phyloP scores from a whole-genome alignment of 177 flowering plant genomes.

The Telopea speciosissima region DNA sequence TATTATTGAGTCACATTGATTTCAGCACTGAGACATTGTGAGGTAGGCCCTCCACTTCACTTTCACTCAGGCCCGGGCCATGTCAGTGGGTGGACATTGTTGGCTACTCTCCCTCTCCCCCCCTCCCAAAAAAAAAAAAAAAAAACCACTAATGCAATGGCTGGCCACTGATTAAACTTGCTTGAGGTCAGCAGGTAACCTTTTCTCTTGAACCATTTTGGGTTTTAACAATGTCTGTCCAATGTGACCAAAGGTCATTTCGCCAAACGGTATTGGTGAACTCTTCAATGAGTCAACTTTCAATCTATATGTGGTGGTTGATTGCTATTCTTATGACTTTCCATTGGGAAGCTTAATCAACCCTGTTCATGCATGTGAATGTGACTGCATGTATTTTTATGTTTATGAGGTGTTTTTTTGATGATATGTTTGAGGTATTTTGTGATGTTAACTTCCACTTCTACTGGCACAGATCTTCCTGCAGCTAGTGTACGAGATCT shows the following conservation, averaged over 20 bases:
- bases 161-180: neutral
- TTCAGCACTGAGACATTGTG: no score
- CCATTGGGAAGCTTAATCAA: neutral
- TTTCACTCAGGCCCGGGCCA: no score
- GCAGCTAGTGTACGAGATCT: slow-evolving; percentile 57
- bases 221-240: no score
- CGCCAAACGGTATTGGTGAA: neutral
- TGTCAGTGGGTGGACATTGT: no score
- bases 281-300: neutral
- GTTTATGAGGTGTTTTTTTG: neutral
- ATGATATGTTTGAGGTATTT: neutral
- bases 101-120: no score
- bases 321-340: neutral
- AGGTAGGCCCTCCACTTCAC: no score
- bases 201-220: no score
- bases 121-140: no score
- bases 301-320: neutral
- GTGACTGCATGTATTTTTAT: neutral
- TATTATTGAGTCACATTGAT: neutral
- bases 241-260: neutral
- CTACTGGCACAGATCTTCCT: slow-evolving; percentile 52
- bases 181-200: neutral
- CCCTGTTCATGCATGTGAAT: neutral
- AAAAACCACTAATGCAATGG: neutral
- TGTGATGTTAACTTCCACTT: neutral